Evolutionary conservation across 1,139 yeast genomes (phyloP).

Genomic region (Nakaseomyces bracarensis): DNA sequence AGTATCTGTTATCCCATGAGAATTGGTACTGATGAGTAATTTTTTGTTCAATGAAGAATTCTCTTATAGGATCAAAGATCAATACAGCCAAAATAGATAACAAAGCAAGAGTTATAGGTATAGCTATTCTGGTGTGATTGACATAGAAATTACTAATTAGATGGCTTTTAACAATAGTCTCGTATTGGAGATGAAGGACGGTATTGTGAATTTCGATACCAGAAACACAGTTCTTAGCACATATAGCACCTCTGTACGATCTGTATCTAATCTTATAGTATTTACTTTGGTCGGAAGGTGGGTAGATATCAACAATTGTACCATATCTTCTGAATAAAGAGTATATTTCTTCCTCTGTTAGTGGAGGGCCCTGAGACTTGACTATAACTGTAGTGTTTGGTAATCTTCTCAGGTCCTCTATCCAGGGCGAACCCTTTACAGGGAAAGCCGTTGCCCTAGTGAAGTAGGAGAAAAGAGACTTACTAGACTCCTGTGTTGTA

Average conservation of each 20-base stretch:
- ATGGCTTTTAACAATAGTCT: constrained; percentile 46
- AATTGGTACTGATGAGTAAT: constrained; percentile 48
- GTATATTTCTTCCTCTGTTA: constrained; percentile 80
- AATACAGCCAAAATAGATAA: constrained; percentile 74
- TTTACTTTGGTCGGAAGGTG: constrained; percentile 41
- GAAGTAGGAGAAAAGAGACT: constrained; percentile 29
- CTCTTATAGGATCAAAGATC: constrained; percentile 87
- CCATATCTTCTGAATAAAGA: constrained; percentile 84
- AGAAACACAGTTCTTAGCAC: constrained; percentile 87
- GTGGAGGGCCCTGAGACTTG: constrained; percentile 60
- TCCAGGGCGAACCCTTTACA: constrained; percentile 93
- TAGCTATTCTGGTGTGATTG: constrained; percentile 75
- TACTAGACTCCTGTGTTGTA: constrained; percentile 34
- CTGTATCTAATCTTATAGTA: constrained; percentile 48
- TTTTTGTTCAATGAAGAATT: constrained; percentile 67
- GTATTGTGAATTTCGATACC: constrained; percentile 60
- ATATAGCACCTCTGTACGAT: constrained; percentile 57
- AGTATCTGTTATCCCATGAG: constrained; percentile 31
- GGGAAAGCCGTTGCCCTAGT: constrained; percentile 48
- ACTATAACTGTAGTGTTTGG: constrained; percentile 60
- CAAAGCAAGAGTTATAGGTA: constrained; percentile 49
- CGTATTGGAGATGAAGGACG: constrained; percentile 64
- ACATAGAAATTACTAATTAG: constrained; percentile 47
- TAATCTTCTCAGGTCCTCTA: constrained; percentile 76
- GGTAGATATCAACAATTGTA: constrained; percentile 61